Base-by-base conservation (phyloP, 164 flowering plant species). In the Kingdonia uniflora region DNA sequence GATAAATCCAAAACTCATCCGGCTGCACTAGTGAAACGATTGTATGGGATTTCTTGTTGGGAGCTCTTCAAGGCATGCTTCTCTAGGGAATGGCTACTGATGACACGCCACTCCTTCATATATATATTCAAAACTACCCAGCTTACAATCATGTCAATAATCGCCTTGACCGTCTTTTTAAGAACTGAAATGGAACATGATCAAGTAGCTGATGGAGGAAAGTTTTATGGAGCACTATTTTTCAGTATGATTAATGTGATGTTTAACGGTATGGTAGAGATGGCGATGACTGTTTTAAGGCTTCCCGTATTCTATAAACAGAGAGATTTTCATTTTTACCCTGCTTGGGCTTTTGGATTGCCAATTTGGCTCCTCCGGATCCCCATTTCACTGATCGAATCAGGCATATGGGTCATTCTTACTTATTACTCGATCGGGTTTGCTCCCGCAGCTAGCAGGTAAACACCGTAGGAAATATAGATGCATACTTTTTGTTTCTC, bases 1-100 rank as follows among this genome's bases (percentile, higher is more conserved):
- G 85, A 83, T 56, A 77, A 63, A 56, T 50, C 76, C 37, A 70
- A 39, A 40, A 49, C 68, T 8, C 91, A 81, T 58, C 86, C 81
- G 15, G 80, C 78, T 49, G 85, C 91, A 10, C 54, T 86, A 29
- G 95, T 74, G 54, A 81, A 25, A 42, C 62, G 76, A 21, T 81
- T 78, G 61, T 86, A 81, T 60, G 85, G 84, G 7, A 67, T 86
- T 23, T 74, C 91, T 35, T 77, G 67, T 22, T 63, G 65, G 79
- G 90, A 86, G 25, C 75, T 87, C 42, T 80, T 81, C 48, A 80
- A 70, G 65, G 85, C 92, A 13, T 81, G 87, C 55, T 82, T 84
- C 50, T 51, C 82, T 12, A 71, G 95, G 56, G 91, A 84, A 52
- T 71, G 76, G 73, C 56, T 76, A 35, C 51, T 75, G 37, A 69